phyloP scores from a whole-genome alignment of 2,329 filamentous ascomycete species.

The Chaetomiaceae sp. region DNA sequence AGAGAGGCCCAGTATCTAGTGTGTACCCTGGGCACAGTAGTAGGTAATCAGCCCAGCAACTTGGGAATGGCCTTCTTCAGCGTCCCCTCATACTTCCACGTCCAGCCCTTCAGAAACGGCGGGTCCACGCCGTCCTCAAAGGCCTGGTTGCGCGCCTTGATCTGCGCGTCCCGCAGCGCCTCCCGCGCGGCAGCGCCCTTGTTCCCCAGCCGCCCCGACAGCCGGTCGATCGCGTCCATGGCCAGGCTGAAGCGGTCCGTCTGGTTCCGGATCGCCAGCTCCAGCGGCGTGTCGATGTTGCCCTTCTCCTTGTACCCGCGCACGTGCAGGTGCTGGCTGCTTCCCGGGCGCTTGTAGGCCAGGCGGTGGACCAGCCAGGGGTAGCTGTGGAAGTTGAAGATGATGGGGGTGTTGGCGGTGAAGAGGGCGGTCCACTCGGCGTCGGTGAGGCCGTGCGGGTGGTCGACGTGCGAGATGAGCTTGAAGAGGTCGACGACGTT shows the following conservation, averaged over 20 bases:
- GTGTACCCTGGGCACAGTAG: no score
- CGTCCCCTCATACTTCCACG: no score
- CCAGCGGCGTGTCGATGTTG: constrained; percentile 76
- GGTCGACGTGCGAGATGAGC: constrained; percentile 64
- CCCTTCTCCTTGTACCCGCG: constrained; percentile 78
- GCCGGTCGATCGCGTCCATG: constrained; percentile 69
- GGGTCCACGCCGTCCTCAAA: constrained; percentile 70
- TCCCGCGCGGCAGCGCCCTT: constrained; percentile 59
- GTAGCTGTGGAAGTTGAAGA: constrained; percentile 84
- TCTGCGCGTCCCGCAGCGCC: constrained; percentile 59
- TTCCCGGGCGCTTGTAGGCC: constrained; percentile 69
- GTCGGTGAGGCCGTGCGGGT: constrained; percentile 68
- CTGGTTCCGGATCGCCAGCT: constrained; percentile 72
- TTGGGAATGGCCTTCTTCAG: no score
- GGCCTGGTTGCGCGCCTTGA: constrained; percentile 58
- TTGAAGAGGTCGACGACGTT: constrained; percentile 81
- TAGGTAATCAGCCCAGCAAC: no score
- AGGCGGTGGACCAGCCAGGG: constrained; percentile 75
- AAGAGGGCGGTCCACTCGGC: constrained; percentile 65
- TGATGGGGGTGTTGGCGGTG: constrained; percentile 65
- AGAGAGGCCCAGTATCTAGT: no score
- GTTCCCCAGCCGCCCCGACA: constrained; percentile 56
- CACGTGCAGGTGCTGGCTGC: constrained; percentile 61
- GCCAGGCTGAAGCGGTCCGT: constrained; percentile 74
- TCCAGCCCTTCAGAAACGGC: constrained; percentile 60